Evolutionary conservation across 306 rosid genomes (phyloP).

Genomic region (Argentina anserina): DNA sequence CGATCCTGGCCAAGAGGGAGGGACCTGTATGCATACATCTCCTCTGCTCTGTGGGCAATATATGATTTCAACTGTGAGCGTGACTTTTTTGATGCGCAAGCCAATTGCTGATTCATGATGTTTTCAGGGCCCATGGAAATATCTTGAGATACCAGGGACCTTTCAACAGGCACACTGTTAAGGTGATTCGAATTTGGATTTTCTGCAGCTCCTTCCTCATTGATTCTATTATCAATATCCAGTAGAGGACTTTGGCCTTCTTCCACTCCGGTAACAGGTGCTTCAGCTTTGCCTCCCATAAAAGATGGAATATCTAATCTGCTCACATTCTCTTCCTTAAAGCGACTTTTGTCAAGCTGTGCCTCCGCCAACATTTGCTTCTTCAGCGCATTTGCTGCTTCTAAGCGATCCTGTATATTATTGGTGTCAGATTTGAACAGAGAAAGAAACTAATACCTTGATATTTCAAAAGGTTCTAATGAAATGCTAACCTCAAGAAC

Average conservation of each 20-base stretch:
- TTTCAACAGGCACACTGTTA: constrained; percentile 45
- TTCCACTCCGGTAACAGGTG: constrained; percentile 49
- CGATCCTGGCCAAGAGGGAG: constrained; percentile 99
- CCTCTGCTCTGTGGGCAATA: constrained; percentile 89
- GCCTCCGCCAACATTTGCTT: constrained; percentile 99
- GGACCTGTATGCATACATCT: constrained; percentile 92
- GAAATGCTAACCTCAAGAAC: constrained; percentile 74
- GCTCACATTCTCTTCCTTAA: constrained; percentile 62
- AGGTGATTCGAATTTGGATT: constrained; percentile 44
- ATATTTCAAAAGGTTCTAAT: not conserved
- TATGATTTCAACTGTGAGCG: constrained; percentile 93
- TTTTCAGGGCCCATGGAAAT: constrained; percentile 58
- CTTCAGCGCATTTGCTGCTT: constrained; percentile 93
- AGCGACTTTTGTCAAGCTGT: constrained; percentile 86
- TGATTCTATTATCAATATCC: constrained; percentile 48
- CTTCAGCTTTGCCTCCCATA: constrained; percentile 58
- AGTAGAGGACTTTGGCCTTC: constrained; percentile 80
- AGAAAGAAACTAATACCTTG: constrained; percentile 3
- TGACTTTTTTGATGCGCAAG: constrained; percentile 78
- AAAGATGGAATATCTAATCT: constrained; percentile 58
- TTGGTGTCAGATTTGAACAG: constrained; percentile 33
- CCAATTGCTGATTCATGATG: constrained; percentile 63
- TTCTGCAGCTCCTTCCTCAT: constrained; percentile 60
- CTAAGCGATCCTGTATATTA: constrained; percentile 82
- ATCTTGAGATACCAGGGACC: constrained; percentile 51